Evolutionary conservation across 495 filamentous ascomycete genomes (phyloP).

Genomic region (Annulohypoxylon moriforme): DNA sequence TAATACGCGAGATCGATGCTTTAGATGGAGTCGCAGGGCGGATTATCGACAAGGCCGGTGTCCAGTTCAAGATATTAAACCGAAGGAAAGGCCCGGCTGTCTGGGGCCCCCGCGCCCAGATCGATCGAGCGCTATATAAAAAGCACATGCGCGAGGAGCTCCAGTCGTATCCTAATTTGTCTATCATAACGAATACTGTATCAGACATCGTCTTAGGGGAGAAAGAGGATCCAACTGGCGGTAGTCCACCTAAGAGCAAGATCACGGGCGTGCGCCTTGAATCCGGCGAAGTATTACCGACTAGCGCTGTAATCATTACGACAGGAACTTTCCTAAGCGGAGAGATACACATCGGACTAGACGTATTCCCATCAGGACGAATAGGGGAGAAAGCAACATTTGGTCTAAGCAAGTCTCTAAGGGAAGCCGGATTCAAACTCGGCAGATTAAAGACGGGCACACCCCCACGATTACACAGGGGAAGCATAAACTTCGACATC

Average conservation of each 20-base stretch:
- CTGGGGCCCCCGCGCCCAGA: conserved; percentile 96
- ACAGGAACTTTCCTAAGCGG: conserved; percentile 96
- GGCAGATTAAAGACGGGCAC: conserved; percentile 96
- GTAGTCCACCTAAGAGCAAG: conserved; percentile 67
- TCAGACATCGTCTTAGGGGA: conserved; percentile 86
- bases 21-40: conserved; percentile 90
- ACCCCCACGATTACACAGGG: conserved; percentile 84
- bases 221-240: conserved; percentile 59
- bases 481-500: conserved; percentile 80
- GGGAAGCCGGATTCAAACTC: conserved; percentile 88
- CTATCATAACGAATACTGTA: conserved; percentile 85
- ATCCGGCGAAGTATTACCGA: conserved; percentile 84
- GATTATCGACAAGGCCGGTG: conserved; percentile 91
- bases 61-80: conserved; percentile 92
- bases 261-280: conserved; percentile 90
- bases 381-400: conserved; percentile 96
- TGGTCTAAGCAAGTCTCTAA: conserved; percentile 90
- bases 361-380: conserved; percentile 84
- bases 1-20: conserved; percentile 94
- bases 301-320: conserved; percentile 88
- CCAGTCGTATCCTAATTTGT: conserved; percentile 76
- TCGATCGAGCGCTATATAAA: conserved; percentile 91
- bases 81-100: conserved; percentile 91
- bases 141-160: conserved; percentile 93
- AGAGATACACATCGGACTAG: conserved; percentile 94